Evolutionary conservation across 192 early-diverging fungal genomes (phyloP).

Genomic region (Entomortierella chlamydospora): DNA sequence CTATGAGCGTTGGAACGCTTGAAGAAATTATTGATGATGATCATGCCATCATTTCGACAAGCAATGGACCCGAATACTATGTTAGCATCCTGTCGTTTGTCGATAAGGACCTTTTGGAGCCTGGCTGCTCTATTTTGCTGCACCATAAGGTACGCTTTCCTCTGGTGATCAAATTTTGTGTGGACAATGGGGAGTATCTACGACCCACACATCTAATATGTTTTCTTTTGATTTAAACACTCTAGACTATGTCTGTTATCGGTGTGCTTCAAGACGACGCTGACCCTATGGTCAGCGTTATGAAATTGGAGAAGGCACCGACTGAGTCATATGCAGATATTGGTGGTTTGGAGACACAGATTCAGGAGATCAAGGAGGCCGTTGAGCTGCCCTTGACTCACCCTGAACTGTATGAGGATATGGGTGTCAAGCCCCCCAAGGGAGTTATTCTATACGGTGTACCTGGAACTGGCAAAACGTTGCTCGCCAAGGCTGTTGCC

Average conservation of each 20-base stretch:
- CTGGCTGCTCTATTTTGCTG: conserved; percentile 93
- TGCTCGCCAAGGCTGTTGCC: conserved; percentile 97
- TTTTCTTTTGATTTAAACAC: not conserved
- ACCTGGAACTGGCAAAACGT: conserved; percentile 93
- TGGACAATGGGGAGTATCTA: too few relatives aligned
- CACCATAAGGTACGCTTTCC: conserved; percentile 81
- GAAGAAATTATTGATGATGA: conserved; percentile 99
- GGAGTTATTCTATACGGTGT: conserved; percentile 97
- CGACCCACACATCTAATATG: not conserved
- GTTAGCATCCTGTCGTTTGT: conserved; percentile 98
- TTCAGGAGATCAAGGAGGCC: conserved; percentile 98
- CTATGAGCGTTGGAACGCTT: conserved; percentile 95
- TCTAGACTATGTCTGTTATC: conserved; percentile 84
- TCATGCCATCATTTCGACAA: conserved; percentile 96
- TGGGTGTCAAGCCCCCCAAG: conserved; percentile 98
- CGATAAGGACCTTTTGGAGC: conserved; percentile 98
- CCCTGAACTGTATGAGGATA: conserved; percentile 97
- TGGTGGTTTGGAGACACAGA: conserved; percentile 96
- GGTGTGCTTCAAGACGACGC: conserved; percentile 96
- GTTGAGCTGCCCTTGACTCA: conserved; percentile 98
- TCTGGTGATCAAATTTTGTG: not conserved
- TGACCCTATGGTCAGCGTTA: conserved; percentile 99
- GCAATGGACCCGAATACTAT: conserved; percentile 95
- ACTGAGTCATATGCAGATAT: conserved; percentile 99
- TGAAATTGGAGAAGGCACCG: conserved; percentile 99